These are phyloP conservation scores for Brassica rapa DNA, from an alignment of 345 rosid genomes.

Conservation along the genomic window DNA sequence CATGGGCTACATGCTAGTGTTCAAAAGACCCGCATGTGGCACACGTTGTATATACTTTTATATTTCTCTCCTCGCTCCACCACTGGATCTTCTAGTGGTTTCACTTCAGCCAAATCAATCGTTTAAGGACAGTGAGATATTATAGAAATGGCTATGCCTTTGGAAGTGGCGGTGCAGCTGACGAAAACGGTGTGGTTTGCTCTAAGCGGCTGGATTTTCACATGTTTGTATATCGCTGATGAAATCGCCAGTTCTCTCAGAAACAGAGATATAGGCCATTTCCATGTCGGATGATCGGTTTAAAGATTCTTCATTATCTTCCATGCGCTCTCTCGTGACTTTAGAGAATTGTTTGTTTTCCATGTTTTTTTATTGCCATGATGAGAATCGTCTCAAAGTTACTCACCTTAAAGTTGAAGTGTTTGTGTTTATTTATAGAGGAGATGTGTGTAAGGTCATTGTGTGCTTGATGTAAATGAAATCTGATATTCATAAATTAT, in stretches of 20 bases:
- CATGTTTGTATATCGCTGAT: slow-evolving; percentile 81
- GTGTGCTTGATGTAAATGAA: slow-evolving; percentile 11
- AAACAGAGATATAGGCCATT: slow-evolving; percentile 64
- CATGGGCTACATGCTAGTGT: slow-evolving; percentile 11
- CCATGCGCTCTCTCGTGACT: not conserved
- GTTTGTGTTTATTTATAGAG: slow-evolving; percentile 13
- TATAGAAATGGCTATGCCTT: slow-evolving; percentile 59
- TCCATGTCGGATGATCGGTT: slow-evolving; percentile 55
- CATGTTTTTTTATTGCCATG: not conserved
- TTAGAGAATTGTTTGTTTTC: not conserved
- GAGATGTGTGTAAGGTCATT: not conserved
- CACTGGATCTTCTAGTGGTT: not conserved
- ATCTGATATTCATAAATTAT: not conserved
- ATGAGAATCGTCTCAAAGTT: not conserved
- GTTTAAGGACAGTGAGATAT: not conserved
- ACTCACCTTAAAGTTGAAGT: not conserved
- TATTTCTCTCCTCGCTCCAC: not conserved
- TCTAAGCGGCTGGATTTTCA: slow-evolving; percentile 67
- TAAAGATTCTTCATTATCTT: not conserved
- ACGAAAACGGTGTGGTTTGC: slow-evolving; percentile 67
- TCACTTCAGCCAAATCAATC: slow-evolving; percentile 6
- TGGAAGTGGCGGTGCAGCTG: slow-evolving; percentile 56
- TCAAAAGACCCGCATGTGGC: slow-evolving; percentile 5
- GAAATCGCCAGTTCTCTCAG: slow-evolving; percentile 74
- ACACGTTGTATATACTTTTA: slow-evolving; percentile 8